A percentile compares a stretch with the other conserved stretches of the same genome.
Conservation (phyloP, 495 filamentous ascomycete genomes). For the Aspergillus leporis region DNA sequence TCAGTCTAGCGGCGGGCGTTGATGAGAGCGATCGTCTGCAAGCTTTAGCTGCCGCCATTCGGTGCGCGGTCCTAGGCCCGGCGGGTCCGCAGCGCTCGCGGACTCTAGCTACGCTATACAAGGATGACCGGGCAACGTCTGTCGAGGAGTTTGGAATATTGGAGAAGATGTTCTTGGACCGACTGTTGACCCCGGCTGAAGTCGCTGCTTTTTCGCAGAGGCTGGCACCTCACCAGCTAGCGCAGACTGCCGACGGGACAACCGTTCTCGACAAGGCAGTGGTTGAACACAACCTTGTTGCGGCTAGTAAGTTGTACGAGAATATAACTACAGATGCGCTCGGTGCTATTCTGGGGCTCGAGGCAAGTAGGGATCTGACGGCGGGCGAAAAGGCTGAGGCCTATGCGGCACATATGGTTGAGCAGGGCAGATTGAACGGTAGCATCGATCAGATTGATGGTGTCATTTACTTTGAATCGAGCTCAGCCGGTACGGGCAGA, state of each 20-base stretch:
- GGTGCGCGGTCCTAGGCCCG: constrained; percentile 90
- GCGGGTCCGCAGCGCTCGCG: constrained; percentile 84
- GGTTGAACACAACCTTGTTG: constrained; percentile 92
- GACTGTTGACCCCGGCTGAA: constrained; percentile 75
- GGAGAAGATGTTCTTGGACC: constrained; percentile 97
- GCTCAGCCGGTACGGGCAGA: constrained; percentile 59
- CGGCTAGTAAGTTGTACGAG: constrained; percentile 79
- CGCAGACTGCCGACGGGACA: constrained; percentile 80
- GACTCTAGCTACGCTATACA: constrained; percentile 80
- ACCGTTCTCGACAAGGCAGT: constrained; percentile 95
- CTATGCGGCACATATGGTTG: constrained; percentile 92
- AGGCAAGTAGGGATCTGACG: constrained; percentile 39
- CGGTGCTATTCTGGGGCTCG: constrained; percentile 70
- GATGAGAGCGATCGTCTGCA: constrained; percentile 84
- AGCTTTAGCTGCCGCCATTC: constrained; percentile 84
- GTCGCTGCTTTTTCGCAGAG: constrained; percentile 81
- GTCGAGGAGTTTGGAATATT: constrained; percentile 84
- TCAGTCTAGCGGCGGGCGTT: constrained; percentile 72
- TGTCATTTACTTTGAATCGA: constrained; percentile 77
- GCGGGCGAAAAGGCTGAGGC: constrained; percentile 83
- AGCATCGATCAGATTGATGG: constrained; percentile 94
- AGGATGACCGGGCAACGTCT: constrained; percentile 79
- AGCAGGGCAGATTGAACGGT: constrained; percentile 82
- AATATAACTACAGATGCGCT: constrained; percentile 84
- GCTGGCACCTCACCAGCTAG: constrained; percentile 84